Base-by-base conservation (phyloP, 208 protist genomes). In the Crithidia expoeki region DNA sequence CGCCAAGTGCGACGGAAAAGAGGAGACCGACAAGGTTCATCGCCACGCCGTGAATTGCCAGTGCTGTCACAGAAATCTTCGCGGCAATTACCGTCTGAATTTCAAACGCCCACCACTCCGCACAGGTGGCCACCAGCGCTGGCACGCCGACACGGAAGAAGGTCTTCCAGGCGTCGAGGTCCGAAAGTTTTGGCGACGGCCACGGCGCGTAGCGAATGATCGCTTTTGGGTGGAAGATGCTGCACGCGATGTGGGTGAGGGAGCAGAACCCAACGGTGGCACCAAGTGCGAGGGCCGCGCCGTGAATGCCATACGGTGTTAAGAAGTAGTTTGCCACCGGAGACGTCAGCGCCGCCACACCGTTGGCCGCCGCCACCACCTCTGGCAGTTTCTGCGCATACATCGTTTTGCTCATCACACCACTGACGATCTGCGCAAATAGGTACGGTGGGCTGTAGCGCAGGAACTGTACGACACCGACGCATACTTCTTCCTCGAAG, bases 21-120 rank as follows among this genome's bases (percentile, higher is more conserved):
- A 90, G 72, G 2, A 85, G 38, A 0, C 49, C 46, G 14, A 90
- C 68, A 33, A 87, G 66, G 66, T 83, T 92, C 82, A 92, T 89
- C 10, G 63, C 60, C 4, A 90, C 79, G 53, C 80, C 80, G 74
- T 86, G 70, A 51, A 90, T 68, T 14, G 81, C 84, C 32, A 92
- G 62, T 12, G 85, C 78, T 17, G 70, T 25, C 12, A 79, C 50
- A 9, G 75, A 86, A 40, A 92, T 86, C 6, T 46, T 28, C 7
- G 73, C 47, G 1, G 85, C 84, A 14, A 94, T 81, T 14, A 88
- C 74, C 9, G 76, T 80, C 50, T 90, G 80, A 17, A 92, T 65
- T 64, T 92, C 81, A 58, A 94, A 94, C 11, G 81, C 81, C 82
- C 85, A 94, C 83, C 85, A 94, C 71, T 94, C 89, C 34, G 85